Base-by-base conservation (phyloP, 1,284 basidiomycete genomes). In the Tausonia pullulans region DNA sequence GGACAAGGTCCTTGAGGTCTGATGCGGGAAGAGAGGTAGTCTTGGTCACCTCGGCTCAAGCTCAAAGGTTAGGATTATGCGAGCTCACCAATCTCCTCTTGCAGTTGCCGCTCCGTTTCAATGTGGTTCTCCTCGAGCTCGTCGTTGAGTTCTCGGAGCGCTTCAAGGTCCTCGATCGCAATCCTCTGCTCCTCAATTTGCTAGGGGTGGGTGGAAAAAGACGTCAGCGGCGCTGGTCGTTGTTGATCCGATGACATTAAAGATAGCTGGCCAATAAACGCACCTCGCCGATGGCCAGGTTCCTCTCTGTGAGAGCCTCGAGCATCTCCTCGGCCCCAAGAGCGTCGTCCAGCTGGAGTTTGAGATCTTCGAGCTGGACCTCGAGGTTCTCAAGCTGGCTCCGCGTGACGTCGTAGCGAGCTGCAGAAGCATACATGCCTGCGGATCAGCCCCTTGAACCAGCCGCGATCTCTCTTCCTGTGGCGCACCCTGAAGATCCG, bases 181-280 rank as follows among this genome's bases (percentile, higher is more conserved):
- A 90, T 87, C 5, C 88, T 83, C 87, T 98, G 93, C 76, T 96
- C 91, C 72, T 98, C 95, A 69, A 98, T 90, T 84, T 89, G 95
- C 90, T 89, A 72, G 46, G 7, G 51, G 27, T 27, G 13, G 0
- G 52, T 41, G 5, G 43, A 41, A 27, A 54, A 6, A 55, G 43
- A 40, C 13, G 8, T 51, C 50, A 45, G 50, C 41, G 41, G 7
- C n/a, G 10, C 48, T n/a, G 13, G 5, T 45, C n/a, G 39, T 4
- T 50, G 46, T n/a, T 44, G 45, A 13, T 6, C 39, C n/a, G 49
- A 16, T 16, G 43, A 62, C 52, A 16, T 16, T 41, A 6, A 45
- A 9, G 11, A 45, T 11, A 53, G 39, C 8, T 14, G 3, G 14
- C 3, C 39, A n/a, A n/a, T 3, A 3, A 44, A 68, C 75, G 63